Percentiles rank a stretch among this genome's conserved stretches.
phyloP scores from a whole-genome alignment of 768 basidiomycete species.

The Lentinus brumalis region DNA sequence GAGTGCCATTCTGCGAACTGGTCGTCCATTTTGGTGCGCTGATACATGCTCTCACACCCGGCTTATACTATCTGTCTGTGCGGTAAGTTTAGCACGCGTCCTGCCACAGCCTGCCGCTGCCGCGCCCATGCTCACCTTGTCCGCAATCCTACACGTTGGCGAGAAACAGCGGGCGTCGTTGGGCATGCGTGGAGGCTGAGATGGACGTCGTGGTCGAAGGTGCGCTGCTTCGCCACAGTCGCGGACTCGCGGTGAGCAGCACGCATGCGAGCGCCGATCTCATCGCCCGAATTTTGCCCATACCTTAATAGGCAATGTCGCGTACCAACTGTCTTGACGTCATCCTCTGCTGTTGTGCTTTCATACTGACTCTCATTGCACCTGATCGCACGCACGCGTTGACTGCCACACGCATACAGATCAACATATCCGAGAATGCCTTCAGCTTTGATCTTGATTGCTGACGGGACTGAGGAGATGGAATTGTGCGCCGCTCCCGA shows the following conservation, averaged over 20 bases:
- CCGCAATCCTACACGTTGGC: not conserved
- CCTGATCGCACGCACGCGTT: no score
- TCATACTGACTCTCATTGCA: no score
- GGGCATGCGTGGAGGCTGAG: not conserved
- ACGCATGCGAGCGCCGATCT: not conserved
- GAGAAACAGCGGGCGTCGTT: not conserved
- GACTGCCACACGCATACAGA: not conserved
- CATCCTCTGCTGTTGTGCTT: not conserved
- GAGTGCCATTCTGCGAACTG: constrained; percentile 56
- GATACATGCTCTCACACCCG: constrained; percentile 15
- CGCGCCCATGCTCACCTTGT: not conserved
- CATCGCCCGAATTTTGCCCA: not conserved
- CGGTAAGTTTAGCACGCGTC: constrained; percentile 9
- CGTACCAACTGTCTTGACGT: not conserved
- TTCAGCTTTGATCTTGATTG: constrained; percentile 71
- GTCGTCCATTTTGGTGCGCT: constrained; percentile 22
- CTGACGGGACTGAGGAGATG: constrained; percentile 88
- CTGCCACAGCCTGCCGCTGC: no score
- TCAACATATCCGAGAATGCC: constrained; percentile 28
- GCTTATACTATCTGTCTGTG: constrained; percentile 2
- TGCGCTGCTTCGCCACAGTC: not conserved
- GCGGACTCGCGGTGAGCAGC: not conserved
- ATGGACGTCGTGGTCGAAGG: not conserved
- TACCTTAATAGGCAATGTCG: not conserved
- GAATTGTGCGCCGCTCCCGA: constrained; percentile 60